phyloP scores from a whole-genome alignment of 208 protist species.

The Crithidia fasciculata region DNA sequence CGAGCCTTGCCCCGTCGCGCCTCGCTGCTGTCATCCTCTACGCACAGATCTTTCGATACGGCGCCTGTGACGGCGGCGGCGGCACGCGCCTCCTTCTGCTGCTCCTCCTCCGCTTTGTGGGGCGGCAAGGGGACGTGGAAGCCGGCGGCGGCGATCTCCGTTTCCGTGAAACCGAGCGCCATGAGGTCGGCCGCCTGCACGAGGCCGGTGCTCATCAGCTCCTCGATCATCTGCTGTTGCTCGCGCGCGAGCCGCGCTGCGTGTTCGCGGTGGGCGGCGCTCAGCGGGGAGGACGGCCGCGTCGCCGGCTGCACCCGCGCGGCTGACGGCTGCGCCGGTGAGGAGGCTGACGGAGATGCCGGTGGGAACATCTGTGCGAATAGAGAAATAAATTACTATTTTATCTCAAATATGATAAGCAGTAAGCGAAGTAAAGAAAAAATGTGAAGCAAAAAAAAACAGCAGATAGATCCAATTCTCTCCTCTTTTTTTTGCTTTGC shows the following conservation, averaged over 20 bases:
- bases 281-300: neutral
- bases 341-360: neutral
- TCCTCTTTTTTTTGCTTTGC: no score
- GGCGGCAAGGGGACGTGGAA: neutral
- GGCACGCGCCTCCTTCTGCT: neutral
- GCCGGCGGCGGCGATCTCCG: slow-evolving; percentile 29
- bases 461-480: no score
- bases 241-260: slow-evolving; percentile 11
- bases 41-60: neutral
- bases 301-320: neutral
- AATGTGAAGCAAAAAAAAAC: no score
- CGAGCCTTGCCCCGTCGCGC: neutral
- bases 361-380: neutral
- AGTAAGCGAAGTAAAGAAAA: no score
- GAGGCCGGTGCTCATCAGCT: slow-evolving; percentile 37
- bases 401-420: no score
- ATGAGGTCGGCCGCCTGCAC: slow-evolving; percentile 35
- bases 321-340: neutral
- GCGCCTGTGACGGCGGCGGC: neutral
- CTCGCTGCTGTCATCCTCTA: neutral
- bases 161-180: slow-evolving; percentile 38
- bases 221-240: slow-evolving; percentile 35
- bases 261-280: neutral
- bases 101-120: neutral
- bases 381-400: no score